These are phyloP conservation scores for Rhodotorula taiwanensis DNA, from an alignment of 768 basidiomycete species.

Conservation along the genomic window DNA sequence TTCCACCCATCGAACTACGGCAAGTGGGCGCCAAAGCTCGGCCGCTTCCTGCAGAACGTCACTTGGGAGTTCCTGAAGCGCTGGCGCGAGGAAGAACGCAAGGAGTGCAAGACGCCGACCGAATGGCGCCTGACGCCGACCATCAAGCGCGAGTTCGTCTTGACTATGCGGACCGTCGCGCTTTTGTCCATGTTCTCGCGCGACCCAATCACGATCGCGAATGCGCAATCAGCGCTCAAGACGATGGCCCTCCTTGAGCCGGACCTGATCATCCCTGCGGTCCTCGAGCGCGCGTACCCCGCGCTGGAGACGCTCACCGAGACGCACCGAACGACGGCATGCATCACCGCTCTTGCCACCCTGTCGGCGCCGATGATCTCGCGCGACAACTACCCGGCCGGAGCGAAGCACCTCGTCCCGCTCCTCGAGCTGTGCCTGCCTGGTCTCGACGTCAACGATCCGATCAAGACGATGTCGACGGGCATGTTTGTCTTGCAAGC, in stretches of 20 bases:
- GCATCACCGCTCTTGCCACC: constrained; percentile 76
- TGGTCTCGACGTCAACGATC: constrained; percentile 66
- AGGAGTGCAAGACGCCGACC: constrained; percentile 73
- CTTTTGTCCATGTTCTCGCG: constrained; percentile 84
- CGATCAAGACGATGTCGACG: constrained; percentile 42
- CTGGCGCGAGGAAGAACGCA: constrained; percentile 60
- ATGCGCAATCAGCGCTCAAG: constrained; percentile 72
- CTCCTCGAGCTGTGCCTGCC: constrained; percentile 75
- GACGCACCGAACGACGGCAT: constrained; percentile 77
- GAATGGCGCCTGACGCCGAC: constrained; percentile 66
- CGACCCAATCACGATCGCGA: constrained; percentile 63
- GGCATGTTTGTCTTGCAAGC: constrained; percentile 40
- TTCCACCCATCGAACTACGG: constrained; percentile 87
- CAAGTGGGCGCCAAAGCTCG: constrained; percentile 55
- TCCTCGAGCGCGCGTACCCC: constrained; percentile 75
- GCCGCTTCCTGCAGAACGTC: constrained; percentile 66
- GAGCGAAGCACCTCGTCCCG: constrained; percentile 71
- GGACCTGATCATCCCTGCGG: constrained; percentile 70
- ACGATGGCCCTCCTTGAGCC: constrained; percentile 72
- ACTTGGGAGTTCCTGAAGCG: constrained; percentile 74
- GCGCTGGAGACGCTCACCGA: constrained; percentile 83
- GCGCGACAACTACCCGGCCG: constrained; percentile 67
- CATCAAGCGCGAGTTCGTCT: constrained; percentile 79
- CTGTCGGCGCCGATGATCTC: constrained; percentile 75
- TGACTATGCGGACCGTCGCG: constrained; percentile 69